These are phyloP conservation scores for Penicillium canescens DNA, from an alignment of 495 filamentous ascomycete species.

Conservation along the genomic window DNA sequence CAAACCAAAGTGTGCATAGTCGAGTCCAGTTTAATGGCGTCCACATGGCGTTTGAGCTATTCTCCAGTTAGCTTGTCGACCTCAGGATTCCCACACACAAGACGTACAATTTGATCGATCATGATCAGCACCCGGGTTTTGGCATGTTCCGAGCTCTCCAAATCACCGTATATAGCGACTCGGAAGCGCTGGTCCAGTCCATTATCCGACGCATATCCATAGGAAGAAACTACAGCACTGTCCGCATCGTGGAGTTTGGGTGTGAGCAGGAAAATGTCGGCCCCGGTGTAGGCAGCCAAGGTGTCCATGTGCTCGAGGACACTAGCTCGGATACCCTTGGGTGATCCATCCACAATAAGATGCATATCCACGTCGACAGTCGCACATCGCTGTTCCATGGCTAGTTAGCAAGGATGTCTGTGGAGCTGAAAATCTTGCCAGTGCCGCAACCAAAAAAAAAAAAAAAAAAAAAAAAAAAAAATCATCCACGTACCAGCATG, in stretches of 20 bases:
- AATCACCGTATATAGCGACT: constrained; percentile 91
- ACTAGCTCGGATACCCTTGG: constrained; percentile 64
- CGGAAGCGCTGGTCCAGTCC: constrained; percentile 78
- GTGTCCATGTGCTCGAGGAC: constrained; percentile 84
- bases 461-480: constrained; percentile 28
- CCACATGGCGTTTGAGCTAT: constrained; percentile 83
- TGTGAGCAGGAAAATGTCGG: constrained; percentile 92
- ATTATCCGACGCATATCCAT: constrained; percentile 66
- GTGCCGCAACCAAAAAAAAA: constrained; percentile 16
- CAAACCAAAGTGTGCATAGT: constrained; percentile 88
- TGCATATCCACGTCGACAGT: constrained; percentile 89
- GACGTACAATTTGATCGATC: constrained; percentile 91
- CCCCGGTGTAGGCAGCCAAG: constrained; percentile 80
- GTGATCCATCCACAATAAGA: constrained; percentile 71
- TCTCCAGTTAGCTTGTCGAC: constrained; percentile 29
- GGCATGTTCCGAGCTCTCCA: constrained; percentile 93
- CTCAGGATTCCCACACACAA: constrained; percentile 2
- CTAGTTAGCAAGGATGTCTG: constrained; percentile 25
- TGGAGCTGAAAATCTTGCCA: constrained; percentile 7
- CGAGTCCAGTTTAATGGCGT: constrained; percentile 78
- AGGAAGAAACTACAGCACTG: constrained; percentile 55
- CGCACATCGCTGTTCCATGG: constrained; percentile 70
- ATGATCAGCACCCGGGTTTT: constrained; percentile 95
- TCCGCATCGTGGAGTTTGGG: constrained; percentile 65
- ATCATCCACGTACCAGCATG: constrained; percentile 67